Base-by-base conservation (phyloP, 2,329 filamentous ascomycete genomes). In the Zopfia rhizophila region DNA sequence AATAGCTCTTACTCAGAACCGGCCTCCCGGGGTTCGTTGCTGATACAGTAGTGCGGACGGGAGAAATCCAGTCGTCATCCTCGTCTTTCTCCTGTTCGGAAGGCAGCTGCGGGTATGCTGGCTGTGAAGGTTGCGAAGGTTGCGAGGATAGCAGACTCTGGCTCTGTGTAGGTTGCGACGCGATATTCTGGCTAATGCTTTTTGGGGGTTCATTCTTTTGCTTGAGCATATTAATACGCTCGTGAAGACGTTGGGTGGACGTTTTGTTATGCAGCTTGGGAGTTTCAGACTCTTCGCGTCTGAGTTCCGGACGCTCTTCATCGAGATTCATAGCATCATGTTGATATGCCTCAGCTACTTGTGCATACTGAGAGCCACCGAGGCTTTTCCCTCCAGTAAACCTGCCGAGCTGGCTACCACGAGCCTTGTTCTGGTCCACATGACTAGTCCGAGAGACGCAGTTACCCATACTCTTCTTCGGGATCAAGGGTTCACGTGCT, bases 231-330 rank as follows among this genome's bases (percentile, higher is more conserved):
- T 86, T 96, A 60, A 99, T 97, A 60, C 92, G 91, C 61, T 97
- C 93, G 56, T 96, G 91, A 12, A 99, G 78, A 30, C 90, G 82
- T 69, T 97, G 92, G 0, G 94, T 96, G n/a, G 94, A 95, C 0
- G 91, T 92, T 69, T 95, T 95, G 72, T 86, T 91, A 63, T 93
- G 87, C 2, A 81, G 71, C 56, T 79, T 82, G 5, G 81, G 79
- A 21, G 78, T 77, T 30, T 80, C 80, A 1, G 76, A 74, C 17
- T 84, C 80, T 22, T 76, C 63, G 32, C 58, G 60, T 13, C 69
- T 61, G 4, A 75, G 65, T 18, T 55, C 55, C 41, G 61, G 61
- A 23, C 55, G 58, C n/a, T 76, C 68, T 48, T 82, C 72, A 43
- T 75, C 72, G 16, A 78, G 59, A 29, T 85, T 78, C 72, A 82